Percentiles rank a stretch among this genome's conserved stretches.
These are phyloP conservation scores for Phialemonium atrogriseum DNA, from an alignment of 2,329 filamentous ascomycete genomes.

Conservation along the genomic window DNA sequence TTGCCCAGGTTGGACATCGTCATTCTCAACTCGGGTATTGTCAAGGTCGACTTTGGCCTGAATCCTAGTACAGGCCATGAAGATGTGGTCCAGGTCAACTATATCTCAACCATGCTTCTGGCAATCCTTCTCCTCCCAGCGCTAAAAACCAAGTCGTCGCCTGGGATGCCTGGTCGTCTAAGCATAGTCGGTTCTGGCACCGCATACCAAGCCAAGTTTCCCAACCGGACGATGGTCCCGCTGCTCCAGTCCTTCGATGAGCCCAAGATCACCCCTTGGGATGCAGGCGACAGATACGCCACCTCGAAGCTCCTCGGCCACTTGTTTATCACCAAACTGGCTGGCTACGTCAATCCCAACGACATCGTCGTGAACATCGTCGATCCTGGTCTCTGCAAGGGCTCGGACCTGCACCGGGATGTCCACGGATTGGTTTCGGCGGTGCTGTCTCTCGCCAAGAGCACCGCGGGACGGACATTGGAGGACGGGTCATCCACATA, in stretches of 20 bases:
- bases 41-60: conserved; percentile 15
- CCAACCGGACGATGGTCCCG: conserved; percentile 14
- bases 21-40: conserved; percentile 36
- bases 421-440: conserved; percentile 10
- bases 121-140: conserved; percentile 23
- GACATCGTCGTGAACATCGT: conserved; percentile 27
- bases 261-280: conserved; percentile 12
- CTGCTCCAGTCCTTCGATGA: conserved; percentile 9
- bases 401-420: conserved; percentile 25
- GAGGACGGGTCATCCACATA: conserved; percentile 36
- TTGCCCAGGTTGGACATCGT: conserved; percentile 31
- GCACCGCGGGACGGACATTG: conserved; percentile 19
- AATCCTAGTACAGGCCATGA: conserved; percentile 27
- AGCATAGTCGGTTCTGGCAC: conserved; percentile 23
- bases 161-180: conserved; percentile 15
- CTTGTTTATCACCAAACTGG: conserved; percentile 28
- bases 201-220: conserved; percentile 13
- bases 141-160: conserved; percentile 17
- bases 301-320: conserved; percentile 22
- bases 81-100: conserved; percentile 30
- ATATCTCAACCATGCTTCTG: conserved; percentile 26
- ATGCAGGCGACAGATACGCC: conserved; percentile 16
- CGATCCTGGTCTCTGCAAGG: conserved; percentile 20
- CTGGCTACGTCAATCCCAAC: conserved; percentile 21
- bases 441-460: conserved; percentile 13